phyloP scores from a whole-genome alignment of 2,329 filamentous ascomycete species.

The Cladosporium sp. region DNA sequence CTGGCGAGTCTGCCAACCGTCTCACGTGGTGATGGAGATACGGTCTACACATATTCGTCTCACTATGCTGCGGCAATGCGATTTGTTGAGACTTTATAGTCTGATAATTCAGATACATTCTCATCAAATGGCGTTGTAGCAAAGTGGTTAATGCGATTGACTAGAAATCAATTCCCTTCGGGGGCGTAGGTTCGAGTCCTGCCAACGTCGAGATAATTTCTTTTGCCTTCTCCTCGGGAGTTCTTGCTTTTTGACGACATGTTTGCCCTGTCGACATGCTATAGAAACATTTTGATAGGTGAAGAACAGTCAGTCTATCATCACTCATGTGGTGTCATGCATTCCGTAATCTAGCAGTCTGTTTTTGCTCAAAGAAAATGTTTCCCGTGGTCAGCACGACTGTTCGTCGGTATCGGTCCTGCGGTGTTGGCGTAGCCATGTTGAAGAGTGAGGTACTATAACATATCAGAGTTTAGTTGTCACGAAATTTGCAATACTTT shows the following conservation, averaged over 20 bases:
- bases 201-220: constrained; percentile 18
- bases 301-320: no score
- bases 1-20: not conserved
- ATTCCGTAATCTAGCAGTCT: no score
- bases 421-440: no score
- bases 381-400: no score
- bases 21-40: not conserved
- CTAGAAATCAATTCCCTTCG: constrained; percentile 22
- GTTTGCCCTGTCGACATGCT: no score
- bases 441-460: no score
- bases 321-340: no score
- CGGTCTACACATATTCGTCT: not conserved
- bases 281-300: no score
- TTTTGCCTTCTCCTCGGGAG: not conserved
- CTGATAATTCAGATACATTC: not conserved
- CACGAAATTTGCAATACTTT: no score
- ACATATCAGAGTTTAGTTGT: no score
- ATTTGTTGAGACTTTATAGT: not conserved
- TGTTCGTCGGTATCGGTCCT: no score
- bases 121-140: constrained; percentile 15
- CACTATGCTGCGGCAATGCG: not conserved
- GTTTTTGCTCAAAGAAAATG: no score
- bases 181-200: constrained; percentile 26
- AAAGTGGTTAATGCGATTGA: constrained; percentile 22
- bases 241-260: not conserved